These are phyloP conservation scores for Didymellaceae sp. DNA, from an alignment of 2,329 filamentous ascomycete genomes.

Conservation along the genomic window DNA sequence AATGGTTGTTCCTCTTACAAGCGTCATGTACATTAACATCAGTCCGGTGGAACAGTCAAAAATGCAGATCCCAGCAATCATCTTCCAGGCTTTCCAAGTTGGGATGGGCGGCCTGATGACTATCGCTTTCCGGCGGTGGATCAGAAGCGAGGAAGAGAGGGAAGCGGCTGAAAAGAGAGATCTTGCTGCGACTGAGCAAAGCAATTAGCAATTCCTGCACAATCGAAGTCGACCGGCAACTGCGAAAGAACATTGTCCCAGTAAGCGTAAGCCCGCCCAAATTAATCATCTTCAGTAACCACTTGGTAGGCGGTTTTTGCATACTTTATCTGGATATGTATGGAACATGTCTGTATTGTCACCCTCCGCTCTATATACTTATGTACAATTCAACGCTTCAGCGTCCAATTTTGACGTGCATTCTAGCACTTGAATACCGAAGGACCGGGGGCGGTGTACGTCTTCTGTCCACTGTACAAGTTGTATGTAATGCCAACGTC, in stretches of 20 bases:
- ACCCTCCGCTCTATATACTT: neutral
- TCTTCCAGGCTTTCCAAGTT: conserved; percentile 59
- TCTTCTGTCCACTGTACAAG: conserved; percentile 37
- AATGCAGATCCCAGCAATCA: conserved; percentile 68
- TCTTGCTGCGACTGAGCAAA: neutral
- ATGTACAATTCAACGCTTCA: neutral
- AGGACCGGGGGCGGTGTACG: conserved; percentile 59
- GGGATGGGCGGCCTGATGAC: conserved; percentile 52
- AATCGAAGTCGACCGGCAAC: neutral
- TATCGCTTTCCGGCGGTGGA: conserved; percentile 52
- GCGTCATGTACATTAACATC: conserved; percentile 69
- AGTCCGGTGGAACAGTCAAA: conserved; percentile 62
- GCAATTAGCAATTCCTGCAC: neutral
- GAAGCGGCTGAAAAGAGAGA: conserved; percentile 19
- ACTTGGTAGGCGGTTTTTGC: too few relatives aligned
- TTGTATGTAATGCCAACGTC: conserved; percentile 44
- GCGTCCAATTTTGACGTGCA: neutral
- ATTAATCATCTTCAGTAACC: too few relatives aligned
- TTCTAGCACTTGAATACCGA: conserved; percentile 57
- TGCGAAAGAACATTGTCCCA: too few relatives aligned
- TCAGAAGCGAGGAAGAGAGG: conserved; percentile 62
- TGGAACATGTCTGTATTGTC: neutral
- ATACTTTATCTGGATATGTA: too few relatives aligned
- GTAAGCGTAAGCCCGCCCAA: too few relatives aligned
- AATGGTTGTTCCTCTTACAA: conserved; percentile 71